Percentiles rank a stretch among this genome's conserved stretches.
Evolutionary conservation across 176 grass and related monocot species (phyloP).

Genomic region (Paspalum vaginatum): DNA sequence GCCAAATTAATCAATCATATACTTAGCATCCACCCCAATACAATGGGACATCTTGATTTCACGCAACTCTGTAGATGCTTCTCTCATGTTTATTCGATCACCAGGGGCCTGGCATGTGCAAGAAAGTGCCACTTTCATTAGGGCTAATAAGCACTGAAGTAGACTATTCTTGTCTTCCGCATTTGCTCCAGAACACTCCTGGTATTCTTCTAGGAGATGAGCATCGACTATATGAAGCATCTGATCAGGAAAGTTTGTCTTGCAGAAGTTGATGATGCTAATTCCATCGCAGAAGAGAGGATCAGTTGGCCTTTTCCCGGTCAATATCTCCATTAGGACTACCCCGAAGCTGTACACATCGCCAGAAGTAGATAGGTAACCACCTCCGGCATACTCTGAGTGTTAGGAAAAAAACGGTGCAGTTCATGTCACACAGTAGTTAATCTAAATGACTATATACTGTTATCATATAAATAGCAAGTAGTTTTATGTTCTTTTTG

Average conservation of each 20-base stretch:
- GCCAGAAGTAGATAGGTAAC: neutral
- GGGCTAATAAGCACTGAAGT: neutral
- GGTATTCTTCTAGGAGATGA: conserved; percentile 16
- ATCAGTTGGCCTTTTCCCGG: conserved; percentile 30
- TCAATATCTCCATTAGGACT: conserved; percentile 22
- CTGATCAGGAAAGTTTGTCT: neutral
- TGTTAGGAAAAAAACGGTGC: neutral
- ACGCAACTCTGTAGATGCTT: neutral
- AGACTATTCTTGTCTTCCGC: neutral
- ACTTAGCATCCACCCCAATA: neutral
- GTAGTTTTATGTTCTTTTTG: neutral
- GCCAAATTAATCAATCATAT: neutral
- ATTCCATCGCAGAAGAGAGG: conserved; percentile 30
- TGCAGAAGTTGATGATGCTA: conserved; percentile 21
- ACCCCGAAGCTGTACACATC: conserved; percentile 35
- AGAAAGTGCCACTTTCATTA: conserved; percentile 30
- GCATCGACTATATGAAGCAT: neutral
- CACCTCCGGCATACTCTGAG: conserved; percentile 17
- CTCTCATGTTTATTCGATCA: conserved; percentile 27
- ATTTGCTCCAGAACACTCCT: neutral
- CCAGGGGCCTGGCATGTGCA: neutral
- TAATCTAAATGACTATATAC: neutral
- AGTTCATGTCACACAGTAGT: neutral
- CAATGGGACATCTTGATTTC: neutral
- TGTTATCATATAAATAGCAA: neutral